Evolutionary conservation across 495 filamentous ascomycete species (phyloP).

Genomic region (Hypoxylon subgilvum): DNA sequence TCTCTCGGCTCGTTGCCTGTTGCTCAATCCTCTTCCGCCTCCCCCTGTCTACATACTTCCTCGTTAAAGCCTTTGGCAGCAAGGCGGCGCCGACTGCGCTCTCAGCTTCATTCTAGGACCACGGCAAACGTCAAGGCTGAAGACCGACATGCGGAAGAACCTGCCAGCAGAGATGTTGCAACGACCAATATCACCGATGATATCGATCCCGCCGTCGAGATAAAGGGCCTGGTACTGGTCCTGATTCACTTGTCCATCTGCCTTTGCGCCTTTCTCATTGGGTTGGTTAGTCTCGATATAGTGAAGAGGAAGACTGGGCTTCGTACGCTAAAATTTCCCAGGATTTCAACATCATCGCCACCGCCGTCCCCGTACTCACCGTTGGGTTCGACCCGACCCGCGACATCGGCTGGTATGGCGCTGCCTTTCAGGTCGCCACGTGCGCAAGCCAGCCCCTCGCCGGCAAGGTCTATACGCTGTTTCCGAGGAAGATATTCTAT

Average conservation of each 20-base stretch:
- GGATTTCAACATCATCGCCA: constrained; percentile 1
- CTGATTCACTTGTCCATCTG: constrained; percentile 2
- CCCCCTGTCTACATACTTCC: too few species aligned
- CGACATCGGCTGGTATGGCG: constrained; percentile 57
- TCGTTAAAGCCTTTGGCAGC: too few species aligned
- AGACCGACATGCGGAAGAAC: background rate
- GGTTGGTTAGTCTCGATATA: background rate
- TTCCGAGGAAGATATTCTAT: background rate
- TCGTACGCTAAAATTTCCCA: background rate
- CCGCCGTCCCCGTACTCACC: constrained; percentile 48
- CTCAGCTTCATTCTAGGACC: too few species aligned
- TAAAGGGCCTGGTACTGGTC: background rate
- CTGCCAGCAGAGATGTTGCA: background rate
- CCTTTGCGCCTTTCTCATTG: constrained; percentile 7
- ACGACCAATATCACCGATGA: background rate
- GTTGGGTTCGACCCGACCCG: constrained; percentile 45
- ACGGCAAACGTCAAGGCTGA: too few species aligned
- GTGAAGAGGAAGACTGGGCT: background rate
- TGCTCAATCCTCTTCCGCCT: too few species aligned
- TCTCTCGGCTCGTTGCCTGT: too few species aligned
- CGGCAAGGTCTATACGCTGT: constrained; percentile 51
- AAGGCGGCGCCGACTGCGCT: too few species aligned
- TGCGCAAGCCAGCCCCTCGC: constrained; percentile 53
- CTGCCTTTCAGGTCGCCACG: constrained; percentile 55
- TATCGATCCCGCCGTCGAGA: constrained; percentile 6